These are phyloP conservation scores for Cyclotella baltica DNA, from an alignment of 108 stramenopile species.

Conservation along the genomic window DNA sequence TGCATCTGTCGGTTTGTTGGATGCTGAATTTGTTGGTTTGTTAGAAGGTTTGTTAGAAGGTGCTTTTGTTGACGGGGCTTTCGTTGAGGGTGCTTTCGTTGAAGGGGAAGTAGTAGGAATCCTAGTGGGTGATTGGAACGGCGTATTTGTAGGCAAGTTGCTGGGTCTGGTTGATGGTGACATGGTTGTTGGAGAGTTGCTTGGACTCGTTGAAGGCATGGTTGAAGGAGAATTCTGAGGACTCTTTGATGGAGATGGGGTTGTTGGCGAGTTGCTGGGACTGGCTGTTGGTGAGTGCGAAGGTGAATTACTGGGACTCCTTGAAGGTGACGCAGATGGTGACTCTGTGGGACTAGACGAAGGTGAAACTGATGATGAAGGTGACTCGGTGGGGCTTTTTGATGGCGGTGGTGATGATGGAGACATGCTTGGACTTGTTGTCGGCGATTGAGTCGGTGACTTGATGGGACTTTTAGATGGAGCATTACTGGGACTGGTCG, in stretches of 20 bases:
- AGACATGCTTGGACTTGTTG: not conserved
- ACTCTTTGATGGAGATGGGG: not conserved
- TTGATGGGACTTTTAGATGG: not conserved
- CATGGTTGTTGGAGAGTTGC: not conserved
- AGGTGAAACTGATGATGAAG: not conserved
- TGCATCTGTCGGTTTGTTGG: not conserved
- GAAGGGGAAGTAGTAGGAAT: not conserved
- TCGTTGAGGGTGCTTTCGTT: not conserved
- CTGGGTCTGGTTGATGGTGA: no score
- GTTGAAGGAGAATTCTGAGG: not conserved
- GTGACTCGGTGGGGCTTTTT: not conserved
- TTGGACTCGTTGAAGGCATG: not conserved
- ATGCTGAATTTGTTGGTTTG: not conserved
- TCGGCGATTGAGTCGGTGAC: not conserved
- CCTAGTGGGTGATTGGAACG: not conserved
- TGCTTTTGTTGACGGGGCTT: no score
- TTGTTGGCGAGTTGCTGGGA: not conserved
- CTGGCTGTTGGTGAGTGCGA: not conserved
- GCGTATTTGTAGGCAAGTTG: no score
- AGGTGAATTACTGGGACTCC: not conserved
- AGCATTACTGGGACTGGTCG: not conserved
- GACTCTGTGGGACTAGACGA: not conserved
- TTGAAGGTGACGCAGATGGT: not conserved
- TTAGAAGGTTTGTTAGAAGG: no score
- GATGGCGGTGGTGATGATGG: not conserved